These are phyloP conservation scores for Boehmeria nivea DNA, from an alignment of 306 rosid species.

Conservation along the genomic window DNA sequence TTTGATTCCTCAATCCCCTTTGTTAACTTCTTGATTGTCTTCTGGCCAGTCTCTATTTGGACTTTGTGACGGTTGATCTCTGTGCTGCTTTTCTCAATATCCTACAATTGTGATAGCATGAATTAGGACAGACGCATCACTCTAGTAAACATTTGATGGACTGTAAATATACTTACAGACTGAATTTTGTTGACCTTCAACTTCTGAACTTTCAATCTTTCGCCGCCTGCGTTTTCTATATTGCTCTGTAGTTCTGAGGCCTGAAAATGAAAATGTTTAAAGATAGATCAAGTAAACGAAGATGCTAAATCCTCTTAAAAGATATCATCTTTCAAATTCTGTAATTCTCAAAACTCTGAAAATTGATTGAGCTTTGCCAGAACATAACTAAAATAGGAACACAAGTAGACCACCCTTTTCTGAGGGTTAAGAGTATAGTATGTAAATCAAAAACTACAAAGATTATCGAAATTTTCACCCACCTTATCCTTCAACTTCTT, in stretches of 20 bases:
- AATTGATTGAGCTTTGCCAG: neutral
- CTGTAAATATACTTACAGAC: constrained; percentile 54
- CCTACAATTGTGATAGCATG: constrained; percentile 43
- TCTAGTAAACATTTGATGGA: constrained; percentile 6
- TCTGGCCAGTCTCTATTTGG: constrained; percentile 81
- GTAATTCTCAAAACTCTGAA: constrained; percentile 6
- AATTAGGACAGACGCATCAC: constrained; percentile 28
- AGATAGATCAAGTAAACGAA: constrained; percentile 6
- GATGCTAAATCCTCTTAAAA: neutral
- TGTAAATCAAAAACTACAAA: no score
- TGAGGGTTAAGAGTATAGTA: neutral
- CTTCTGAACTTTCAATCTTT: constrained; percentile 72
- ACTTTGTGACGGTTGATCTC: constrained; percentile 89
- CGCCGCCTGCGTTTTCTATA: constrained; percentile 92
- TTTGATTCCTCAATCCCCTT: constrained; percentile 80
- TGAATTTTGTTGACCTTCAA: constrained; percentile 75
- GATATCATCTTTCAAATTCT: neutral
- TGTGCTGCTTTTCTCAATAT: constrained; percentile 67
- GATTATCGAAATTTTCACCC: constrained; percentile 15
- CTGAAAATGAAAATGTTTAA: constrained; percentile 31
- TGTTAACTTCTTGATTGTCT: constrained; percentile 69
- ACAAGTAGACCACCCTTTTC: neutral
- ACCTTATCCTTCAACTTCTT: constrained; percentile 83
- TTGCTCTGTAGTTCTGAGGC: constrained; percentile 69
- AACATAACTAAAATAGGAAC: neutral